These are phyloP conservation scores for Aspergillus pseudonomiae DNA, from an alignment of 2,329 filamentous ascomycete genomes.

Conservation along the genomic window DNA sequence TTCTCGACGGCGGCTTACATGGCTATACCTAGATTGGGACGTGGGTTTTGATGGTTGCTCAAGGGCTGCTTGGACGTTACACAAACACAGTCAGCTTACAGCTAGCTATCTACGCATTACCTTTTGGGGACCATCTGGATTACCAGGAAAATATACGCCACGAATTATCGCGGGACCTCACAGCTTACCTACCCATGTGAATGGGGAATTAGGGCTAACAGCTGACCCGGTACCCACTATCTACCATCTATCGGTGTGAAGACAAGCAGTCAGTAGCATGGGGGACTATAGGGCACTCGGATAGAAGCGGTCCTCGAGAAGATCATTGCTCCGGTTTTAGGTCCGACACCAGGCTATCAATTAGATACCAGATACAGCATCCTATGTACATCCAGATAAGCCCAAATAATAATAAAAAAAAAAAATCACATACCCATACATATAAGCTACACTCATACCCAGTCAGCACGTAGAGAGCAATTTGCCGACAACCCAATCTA, in stretches of 20 bases:
- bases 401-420: neutral
- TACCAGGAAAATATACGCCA: neutral
- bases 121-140: neutral
- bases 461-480: neutral
- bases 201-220: neutral
- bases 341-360: neutral
- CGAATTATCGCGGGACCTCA: neutral
- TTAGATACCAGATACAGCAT: neutral
- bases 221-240: neutral
- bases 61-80: neutral
- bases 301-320: neutral
- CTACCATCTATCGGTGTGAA: neutral
- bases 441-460: neutral
- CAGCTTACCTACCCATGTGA: neutral
- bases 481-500: too few relatives aligned
- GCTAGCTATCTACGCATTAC: neutral
- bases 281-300: neutral
- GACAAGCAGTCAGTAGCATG: neutral
- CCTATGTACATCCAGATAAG: neutral
- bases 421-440: neutral
- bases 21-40: constrained; percentile 31
- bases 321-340: neutral
- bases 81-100: neutral
- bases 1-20: constrained; percentile 48
- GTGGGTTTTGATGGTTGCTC: neutral